These are phyloP conservation scores for Petunia axillaris DNA, from an alignment of 257 asterid genomes.

Conservation along the genomic window DNA sequence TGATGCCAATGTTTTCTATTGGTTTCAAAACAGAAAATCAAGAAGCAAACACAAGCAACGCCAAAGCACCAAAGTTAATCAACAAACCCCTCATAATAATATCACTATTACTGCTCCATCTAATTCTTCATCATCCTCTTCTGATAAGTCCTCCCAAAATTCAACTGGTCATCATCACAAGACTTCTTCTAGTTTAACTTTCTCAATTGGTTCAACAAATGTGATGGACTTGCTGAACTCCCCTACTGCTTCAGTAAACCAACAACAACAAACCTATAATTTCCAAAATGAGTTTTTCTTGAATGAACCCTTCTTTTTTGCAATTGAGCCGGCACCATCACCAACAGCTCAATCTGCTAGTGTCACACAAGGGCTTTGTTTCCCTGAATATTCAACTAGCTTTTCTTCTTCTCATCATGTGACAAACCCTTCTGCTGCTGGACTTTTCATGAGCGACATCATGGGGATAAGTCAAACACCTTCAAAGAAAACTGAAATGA, in stretches of 20 bases:
- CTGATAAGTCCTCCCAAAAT: constrained; percentile 57
- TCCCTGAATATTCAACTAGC: constrained; percentile 38
- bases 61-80: constrained; percentile 45
- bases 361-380: constrained; percentile 54
- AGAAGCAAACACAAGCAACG: constrained; percentile 91
- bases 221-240: constrained; percentile 59
- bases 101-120: constrained; percentile 28
- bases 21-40: constrained; percentile 97
- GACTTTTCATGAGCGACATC: constrained; percentile 50
- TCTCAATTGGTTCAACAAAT: constrained; percentile 43
- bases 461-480: constrained; percentile 55
- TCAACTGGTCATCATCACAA: constrained; percentile 39
- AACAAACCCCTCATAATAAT: constrained; percentile 31
- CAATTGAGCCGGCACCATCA: constrained; percentile 41
- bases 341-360: constrained; percentile 25
- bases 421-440: constrained; percentile 35
- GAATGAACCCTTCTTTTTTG: constrained; percentile 53
- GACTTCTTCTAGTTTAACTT: constrained; percentile 9
- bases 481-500: constrained; percentile 44
- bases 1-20: constrained; percentile 94
- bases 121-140: constrained; percentile 63
- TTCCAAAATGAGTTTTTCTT: constrained; percentile 46
- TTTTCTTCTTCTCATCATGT: constrained; percentile 32
- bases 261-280: constrained; percentile 37
- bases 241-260: constrained; percentile 77